These are phyloP conservation scores for Isoetes engelmannii DNA, from an alignment of 83 land plant genomes.

Conservation along the genomic window DNA sequence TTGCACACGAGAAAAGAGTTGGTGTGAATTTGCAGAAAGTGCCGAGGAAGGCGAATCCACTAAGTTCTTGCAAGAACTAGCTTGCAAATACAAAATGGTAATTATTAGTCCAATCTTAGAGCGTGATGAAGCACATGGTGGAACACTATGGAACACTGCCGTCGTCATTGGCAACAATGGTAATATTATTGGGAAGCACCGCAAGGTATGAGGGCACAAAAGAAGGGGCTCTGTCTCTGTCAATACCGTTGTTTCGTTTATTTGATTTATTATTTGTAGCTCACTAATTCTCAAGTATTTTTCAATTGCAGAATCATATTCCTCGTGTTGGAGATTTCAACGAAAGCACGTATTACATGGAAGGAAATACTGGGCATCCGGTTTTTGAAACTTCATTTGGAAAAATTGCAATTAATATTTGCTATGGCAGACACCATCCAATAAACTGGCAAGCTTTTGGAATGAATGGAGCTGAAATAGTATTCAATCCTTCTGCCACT, in stretches of 20 bases:
- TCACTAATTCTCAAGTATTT: background rate
- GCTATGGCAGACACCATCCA: slow-evolving; percentile 98
- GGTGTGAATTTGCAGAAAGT: slow-evolving; percentile 99
- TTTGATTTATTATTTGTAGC: background rate
- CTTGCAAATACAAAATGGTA: slow-evolving; percentile 86
- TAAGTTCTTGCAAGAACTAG: slow-evolving; percentile 61
- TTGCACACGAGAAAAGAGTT: slow-evolving; percentile 91
- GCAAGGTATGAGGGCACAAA: slow-evolving; percentile 49
- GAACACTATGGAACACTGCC: slow-evolving; percentile 94
- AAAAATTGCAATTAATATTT: slow-evolving; percentile 91
- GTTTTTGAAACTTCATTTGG: slow-evolving; percentile 93
- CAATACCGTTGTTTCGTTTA: background rate
- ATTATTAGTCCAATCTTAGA: slow-evolving; percentile 89
- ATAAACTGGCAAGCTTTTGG: slow-evolving; percentile 97
- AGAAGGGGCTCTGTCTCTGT: too few species aligned
- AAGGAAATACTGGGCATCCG: slow-evolving; percentile 99
- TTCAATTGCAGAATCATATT: slow-evolving; percentile 71
- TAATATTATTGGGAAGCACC: slow-evolving; percentile 91
- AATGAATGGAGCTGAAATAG: slow-evolving; percentile 96
- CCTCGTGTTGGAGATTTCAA: slow-evolving; percentile 98
- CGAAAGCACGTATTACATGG: slow-evolving; percentile 99
- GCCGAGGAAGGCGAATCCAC: slow-evolving; percentile 75
- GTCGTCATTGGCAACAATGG: slow-evolving; percentile 92
- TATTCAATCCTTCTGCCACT: slow-evolving; percentile 97
- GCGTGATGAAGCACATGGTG: slow-evolving; percentile 87